These are phyloP conservation scores for Stachybotrys echinatus DNA, from an alignment of 2,329 filamentous ascomycete species.

Conservation along the genomic window DNA sequence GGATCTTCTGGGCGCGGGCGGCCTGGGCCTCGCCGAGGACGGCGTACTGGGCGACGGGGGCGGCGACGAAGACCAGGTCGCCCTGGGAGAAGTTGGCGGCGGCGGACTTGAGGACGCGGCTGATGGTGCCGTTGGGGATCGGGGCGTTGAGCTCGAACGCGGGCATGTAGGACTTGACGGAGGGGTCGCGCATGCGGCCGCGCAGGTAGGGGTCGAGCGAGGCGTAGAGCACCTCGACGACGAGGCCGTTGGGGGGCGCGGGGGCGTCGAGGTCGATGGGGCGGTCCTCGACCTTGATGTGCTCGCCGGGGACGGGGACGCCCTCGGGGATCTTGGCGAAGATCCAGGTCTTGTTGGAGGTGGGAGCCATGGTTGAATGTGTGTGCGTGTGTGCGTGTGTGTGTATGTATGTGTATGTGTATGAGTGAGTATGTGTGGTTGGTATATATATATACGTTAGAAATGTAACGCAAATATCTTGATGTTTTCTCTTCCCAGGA, in stretches of 20 bases:
- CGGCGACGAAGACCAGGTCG: constrained; percentile 50
- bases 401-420: background rate
- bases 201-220: constrained; percentile 73
- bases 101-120: constrained; percentile 61
- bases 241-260: constrained; percentile 45
- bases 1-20: constrained; percentile 40
- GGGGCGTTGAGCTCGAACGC: constrained; percentile 52
- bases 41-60: constrained; percentile 59
- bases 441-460: background rate
- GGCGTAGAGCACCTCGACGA: constrained; percentile 59
- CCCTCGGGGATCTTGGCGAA: constrained; percentile 60
- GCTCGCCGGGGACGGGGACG: constrained; percentile 59
- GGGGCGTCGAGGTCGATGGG: constrained; percentile 52
- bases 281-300: constrained; percentile 56
- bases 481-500: too few species aligned
- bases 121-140: constrained; percentile 54
- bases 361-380: background rate
- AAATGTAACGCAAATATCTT: too few species aligned
- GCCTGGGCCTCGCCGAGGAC: constrained; percentile 37
- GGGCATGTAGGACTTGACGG: constrained; percentile 55
- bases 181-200: constrained; percentile 59
- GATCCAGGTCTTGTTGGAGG: constrained; percentile 59
- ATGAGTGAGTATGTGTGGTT: background rate
- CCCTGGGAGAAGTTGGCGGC: constrained; percentile 55
- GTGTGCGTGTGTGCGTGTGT: background rate